These are phyloP conservation scores for Dryas alaskensis DNA, from an alignment of 306 rosid genomes.

Conservation along the genomic window DNA sequence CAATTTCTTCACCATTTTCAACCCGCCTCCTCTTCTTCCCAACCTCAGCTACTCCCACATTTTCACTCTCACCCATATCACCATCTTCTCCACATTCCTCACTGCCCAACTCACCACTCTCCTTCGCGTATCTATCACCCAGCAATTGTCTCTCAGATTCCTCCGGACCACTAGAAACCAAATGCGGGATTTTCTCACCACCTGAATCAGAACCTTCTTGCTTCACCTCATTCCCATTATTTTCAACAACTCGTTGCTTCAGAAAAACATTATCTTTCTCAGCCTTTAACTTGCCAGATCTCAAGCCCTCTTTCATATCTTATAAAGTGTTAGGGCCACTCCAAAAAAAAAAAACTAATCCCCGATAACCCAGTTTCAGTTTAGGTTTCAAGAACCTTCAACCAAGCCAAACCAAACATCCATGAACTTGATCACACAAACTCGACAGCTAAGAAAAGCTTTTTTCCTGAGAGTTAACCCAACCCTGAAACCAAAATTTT, in stretches of 20 bases:
- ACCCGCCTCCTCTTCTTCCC: slow-evolving; percentile 32
- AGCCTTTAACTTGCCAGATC: slow-evolving; percentile 47
- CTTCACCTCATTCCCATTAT: slow-evolving; percentile 18
- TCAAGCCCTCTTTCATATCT: slow-evolving; percentile 71
- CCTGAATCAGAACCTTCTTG: slow-evolving; percentile 24
- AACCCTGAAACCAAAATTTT: background rate
- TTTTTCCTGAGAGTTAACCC: background rate
- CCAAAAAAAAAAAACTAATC: slow-evolving; percentile 20
- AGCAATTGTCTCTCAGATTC: slow-evolving; percentile 20
- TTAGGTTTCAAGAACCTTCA: slow-evolving; percentile 14
- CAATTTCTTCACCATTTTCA: slow-evolving; percentile 22
- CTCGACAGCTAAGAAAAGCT: background rate
- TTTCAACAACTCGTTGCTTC: slow-evolving; percentile 22
- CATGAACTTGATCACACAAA: slow-evolving; percentile 1
- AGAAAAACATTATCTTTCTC: slow-evolving; percentile 20
- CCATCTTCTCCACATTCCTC: slow-evolving; percentile 36
- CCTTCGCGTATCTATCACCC: slow-evolving; percentile 28
- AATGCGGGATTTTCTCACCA: slow-evolving; percentile 29
- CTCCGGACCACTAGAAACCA: slow-evolving; percentile 15
- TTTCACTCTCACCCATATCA: slow-evolving; percentile 24
- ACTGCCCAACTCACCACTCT: slow-evolving; percentile 16
- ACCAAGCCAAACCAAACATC: slow-evolving; percentile 26
- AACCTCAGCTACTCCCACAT: slow-evolving; percentile 39
- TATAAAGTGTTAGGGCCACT: slow-evolving; percentile 15
- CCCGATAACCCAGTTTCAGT: slow-evolving; percentile 31